Percentiles rank a stretch among this genome's conserved stretches.
phyloP scores from a whole-genome alignment of 257 asterid genomes.

The Primulina tabacum region DNA sequence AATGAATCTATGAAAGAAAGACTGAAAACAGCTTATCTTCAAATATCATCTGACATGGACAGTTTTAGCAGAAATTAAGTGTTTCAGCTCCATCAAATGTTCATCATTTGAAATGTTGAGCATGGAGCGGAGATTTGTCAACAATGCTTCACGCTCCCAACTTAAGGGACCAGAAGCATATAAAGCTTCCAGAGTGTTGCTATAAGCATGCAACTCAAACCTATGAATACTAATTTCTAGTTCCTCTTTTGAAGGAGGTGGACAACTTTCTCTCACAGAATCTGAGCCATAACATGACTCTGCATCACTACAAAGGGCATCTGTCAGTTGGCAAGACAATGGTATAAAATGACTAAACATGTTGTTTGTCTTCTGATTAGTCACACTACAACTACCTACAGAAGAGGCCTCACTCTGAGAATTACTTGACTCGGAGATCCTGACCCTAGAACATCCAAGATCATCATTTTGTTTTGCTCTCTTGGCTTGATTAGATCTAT shows the following conservation, averaged over 20 bases:
- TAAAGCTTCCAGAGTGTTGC: conserved; percentile 70
- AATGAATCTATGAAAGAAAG: conserved; percentile 20
- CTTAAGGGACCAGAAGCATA: conserved; percentile 85
- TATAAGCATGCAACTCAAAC: conserved; percentile 81
- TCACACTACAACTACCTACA: conserved; percentile 79
- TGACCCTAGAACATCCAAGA: conserved; percentile 31
- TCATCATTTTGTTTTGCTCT: conserved; percentile 32
- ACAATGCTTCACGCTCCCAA: conserved; percentile 83
- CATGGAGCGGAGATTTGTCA: conserved; percentile 80
- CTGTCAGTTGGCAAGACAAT: conserved; percentile 39
- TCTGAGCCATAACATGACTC: conserved; percentile 47
- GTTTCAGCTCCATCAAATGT: conserved; percentile 79
- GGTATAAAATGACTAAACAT: conserved; percentile 31
- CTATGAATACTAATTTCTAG: conserved; percentile 53
- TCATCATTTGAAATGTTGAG: conserved; percentile 89
- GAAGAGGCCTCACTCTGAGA: conserved; percentile 62
- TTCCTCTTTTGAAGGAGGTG: conserved; percentile 48
- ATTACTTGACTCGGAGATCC: conserved; percentile 37
- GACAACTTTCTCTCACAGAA: conserved; percentile 43
- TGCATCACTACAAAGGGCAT: conserved; percentile 53
- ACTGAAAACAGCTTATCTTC: conserved; percentile 17
- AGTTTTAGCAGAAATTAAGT: conserved; percentile 56
- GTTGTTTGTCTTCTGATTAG: conserved; percentile 39
- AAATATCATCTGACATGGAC: conserved; percentile 40
- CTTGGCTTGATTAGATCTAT: conserved; percentile 46